phyloP scores from a whole-genome alignment of 768 basidiomycete genomes.

The Chalciporus sphaerocephalus region DNA sequence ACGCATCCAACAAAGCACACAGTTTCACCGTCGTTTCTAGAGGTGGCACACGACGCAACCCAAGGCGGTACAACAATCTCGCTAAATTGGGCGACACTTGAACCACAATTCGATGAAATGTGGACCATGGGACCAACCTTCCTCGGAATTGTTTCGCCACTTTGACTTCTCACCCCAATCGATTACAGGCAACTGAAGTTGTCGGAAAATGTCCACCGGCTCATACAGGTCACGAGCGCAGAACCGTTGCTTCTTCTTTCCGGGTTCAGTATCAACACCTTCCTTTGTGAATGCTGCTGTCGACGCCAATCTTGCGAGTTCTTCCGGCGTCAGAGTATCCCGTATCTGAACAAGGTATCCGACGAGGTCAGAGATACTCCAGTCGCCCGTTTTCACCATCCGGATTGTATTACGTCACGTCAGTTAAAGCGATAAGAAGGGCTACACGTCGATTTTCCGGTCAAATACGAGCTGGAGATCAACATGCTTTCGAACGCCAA shows the following conservation, averaged over 20 bases:
- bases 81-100: constrained; percentile 42
- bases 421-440: background rate
- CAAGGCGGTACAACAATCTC: constrained; percentile 71
- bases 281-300: constrained; percentile 78
- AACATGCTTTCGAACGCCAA: constrained; percentile 89
- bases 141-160: constrained; percentile 81
- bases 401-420: constrained; percentile 21
- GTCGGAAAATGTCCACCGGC: constrained; percentile 66
- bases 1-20: constrained; percentile 53
- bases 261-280: constrained; percentile 19
- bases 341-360: constrained; percentile 85
- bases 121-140: constrained; percentile 51
- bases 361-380: constrained; percentile 81
- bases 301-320: constrained; percentile 52
- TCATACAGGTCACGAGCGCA: constrained; percentile 81
- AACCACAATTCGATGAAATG: background rate
- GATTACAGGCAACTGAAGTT: constrained; percentile 73
- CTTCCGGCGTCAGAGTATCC: constrained; percentile 50
- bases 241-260: constrained; percentile 43
- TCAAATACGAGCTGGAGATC: constrained; percentile 92
- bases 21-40: constrained; percentile 62
- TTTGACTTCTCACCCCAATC: constrained; percentile 80
- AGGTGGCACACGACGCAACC: constrained; percentile 64
- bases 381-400: constrained; percentile 86
- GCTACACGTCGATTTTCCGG: constrained; percentile 42